Conservation (phyloP, 2,329 filamentous ascomycete genomes). For the Ophiosphaerella herpotricha region DNA sequence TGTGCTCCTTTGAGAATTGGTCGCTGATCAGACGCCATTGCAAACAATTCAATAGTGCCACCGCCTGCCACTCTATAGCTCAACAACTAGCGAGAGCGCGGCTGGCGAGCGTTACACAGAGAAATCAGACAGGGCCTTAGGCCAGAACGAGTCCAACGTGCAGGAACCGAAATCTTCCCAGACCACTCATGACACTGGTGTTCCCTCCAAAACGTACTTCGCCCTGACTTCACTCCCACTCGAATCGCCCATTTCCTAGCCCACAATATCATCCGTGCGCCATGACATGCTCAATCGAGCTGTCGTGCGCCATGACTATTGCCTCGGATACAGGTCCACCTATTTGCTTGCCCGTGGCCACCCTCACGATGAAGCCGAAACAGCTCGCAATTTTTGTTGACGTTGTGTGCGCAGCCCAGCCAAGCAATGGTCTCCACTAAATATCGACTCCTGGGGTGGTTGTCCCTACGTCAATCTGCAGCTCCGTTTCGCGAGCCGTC, state of each 20-base stretch:
- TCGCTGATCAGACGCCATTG: slow-evolving; percentile 15
- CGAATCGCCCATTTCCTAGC: slow-evolving; percentile 18
- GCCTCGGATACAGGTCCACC: slow-evolving; percentile 6
- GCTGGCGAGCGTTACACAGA: slow-evolving; percentile 32
- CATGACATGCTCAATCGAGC: slow-evolving; percentile 2
- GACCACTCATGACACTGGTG: slow-evolving; percentile 21
- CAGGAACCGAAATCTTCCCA: slow-evolving; percentile 31
- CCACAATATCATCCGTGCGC: slow-evolving; percentile 23
- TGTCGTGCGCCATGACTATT: neutral
- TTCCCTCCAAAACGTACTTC: slow-evolving; percentile 10
- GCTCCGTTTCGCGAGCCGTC: slow-evolving; percentile 7
- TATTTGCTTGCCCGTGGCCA: slow-evolving; percentile 12
- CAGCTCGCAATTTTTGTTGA: slow-evolving; percentile 17
- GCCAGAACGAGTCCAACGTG: slow-evolving; percentile 37
- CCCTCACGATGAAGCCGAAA: slow-evolving; percentile 23
- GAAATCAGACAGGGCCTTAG: slow-evolving; percentile 25
- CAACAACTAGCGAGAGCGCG: slow-evolving; percentile 28
- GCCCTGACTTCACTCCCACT: slow-evolving; percentile 18
- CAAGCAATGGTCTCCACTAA: slow-evolving; percentile 10
- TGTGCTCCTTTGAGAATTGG: neutral
- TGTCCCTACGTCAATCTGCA: slow-evolving; percentile 36
- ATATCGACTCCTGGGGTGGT: slow-evolving; percentile 9
- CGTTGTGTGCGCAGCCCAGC: slow-evolving; percentile 19
- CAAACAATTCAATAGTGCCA: slow-evolving; percentile 21
- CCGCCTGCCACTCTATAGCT: slow-evolving; percentile 15